Percentiles rank a stretch among this genome's conserved stretches.
Evolutionary conservation across 768 basidiomycete species (phyloP).

Genomic region (Suillus plorans): DNA sequence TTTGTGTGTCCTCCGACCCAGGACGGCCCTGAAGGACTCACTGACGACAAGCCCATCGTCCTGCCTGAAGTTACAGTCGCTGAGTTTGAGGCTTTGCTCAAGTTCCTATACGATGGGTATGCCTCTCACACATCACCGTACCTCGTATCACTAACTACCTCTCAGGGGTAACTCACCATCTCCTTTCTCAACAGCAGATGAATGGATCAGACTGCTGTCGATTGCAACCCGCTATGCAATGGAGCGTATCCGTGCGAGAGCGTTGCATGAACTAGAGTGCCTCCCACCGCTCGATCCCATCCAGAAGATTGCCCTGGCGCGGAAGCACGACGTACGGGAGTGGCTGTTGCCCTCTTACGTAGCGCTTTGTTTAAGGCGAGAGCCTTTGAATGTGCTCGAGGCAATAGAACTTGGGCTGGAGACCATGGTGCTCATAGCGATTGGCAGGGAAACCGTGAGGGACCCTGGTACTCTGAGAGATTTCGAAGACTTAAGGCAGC

Average conservation of each 20-base stretch:
- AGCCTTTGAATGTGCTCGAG: slow-evolving; percentile 35
- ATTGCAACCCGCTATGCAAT: slow-evolving; percentile 41
- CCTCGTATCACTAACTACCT: background rate
- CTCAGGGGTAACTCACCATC: background rate
- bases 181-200: slow-evolving; percentile 17
- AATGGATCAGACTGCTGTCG: slow-evolving; percentile 41
- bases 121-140: slow-evolving; percentile 8
- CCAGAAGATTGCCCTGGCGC: slow-evolving; percentile 38
- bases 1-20: slow-evolving; percentile 29
- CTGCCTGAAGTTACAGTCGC: slow-evolving; percentile 31
- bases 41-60: slow-evolving; percentile 33
- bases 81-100: slow-evolving; percentile 39
- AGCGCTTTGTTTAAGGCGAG: slow-evolving; percentile 33
- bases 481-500: background rate
- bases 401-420: slow-evolving; percentile 34
- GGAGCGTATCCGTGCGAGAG: slow-evolving; percentile 33
- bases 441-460: slow-evolving; percentile 22
- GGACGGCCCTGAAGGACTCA: slow-evolving; percentile 29
- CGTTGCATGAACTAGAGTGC: slow-evolving; percentile 31
- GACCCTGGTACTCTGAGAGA: slow-evolving; percentile 4
- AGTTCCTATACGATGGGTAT: slow-evolving; percentile 41
- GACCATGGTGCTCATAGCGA: slow-evolving; percentile 24
- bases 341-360: slow-evolving; percentile 42
- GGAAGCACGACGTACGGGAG: slow-evolving; percentile 35
- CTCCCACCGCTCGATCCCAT: slow-evolving; percentile 29